phyloP scores from a whole-genome alignment of 495 filamentous ascomycete genomes.

The Xylaria cubensis region DNA sequence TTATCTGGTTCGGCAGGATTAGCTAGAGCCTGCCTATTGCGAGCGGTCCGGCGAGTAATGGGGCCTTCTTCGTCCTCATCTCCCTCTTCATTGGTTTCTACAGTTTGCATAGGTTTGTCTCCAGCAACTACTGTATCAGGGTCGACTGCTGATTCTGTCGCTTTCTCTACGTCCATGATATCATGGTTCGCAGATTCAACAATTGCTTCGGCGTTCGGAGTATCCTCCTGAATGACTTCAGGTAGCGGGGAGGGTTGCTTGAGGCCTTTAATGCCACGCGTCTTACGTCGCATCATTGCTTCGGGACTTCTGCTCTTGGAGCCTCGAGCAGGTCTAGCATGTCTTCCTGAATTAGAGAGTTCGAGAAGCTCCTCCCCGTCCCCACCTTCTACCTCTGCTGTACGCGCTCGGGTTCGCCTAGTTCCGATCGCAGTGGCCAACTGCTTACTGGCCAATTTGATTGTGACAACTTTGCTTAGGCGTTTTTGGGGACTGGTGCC shows the following conservation, averaged over 20 bases:
- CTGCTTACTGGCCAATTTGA: conserved; percentile 33
- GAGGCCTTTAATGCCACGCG: conserved; percentile 67
- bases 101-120: conserved; percentile 47
- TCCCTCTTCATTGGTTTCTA: conserved; percentile 56
- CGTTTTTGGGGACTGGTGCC: conserved; percentile 35
- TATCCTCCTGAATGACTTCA: conserved; percentile 62
- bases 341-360: conserved; percentile 78
- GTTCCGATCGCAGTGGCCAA: conserved; percentile 37
- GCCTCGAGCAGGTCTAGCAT: conserved; percentile 62
- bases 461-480: conserved; percentile 39
- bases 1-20: conserved; percentile 45
- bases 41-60: conserved; percentile 59
- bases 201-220: conserved; percentile 26
- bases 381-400: conserved; percentile 51
- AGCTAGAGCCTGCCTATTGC: conserved; percentile 42
- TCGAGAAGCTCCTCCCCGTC: conserved; percentile 45
- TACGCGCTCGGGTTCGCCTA: conserved; percentile 52
- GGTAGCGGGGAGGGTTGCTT: conserved; percentile 64
- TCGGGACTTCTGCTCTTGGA: conserved; percentile 71
- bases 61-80: conserved; percentile 74
- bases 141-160: conserved; percentile 38
- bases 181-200: conserved; percentile 34
- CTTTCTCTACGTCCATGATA: conserved; percentile 24
- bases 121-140: conserved; percentile 46
- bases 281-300: conserved; percentile 48